Percentiles rank a stretch among this genome's conserved stretches.
These are phyloP conservation scores for Rhododendron griersonianum DNA, from an alignment of 148 eudicot genomes.

Conservation along the genomic window DNA sequence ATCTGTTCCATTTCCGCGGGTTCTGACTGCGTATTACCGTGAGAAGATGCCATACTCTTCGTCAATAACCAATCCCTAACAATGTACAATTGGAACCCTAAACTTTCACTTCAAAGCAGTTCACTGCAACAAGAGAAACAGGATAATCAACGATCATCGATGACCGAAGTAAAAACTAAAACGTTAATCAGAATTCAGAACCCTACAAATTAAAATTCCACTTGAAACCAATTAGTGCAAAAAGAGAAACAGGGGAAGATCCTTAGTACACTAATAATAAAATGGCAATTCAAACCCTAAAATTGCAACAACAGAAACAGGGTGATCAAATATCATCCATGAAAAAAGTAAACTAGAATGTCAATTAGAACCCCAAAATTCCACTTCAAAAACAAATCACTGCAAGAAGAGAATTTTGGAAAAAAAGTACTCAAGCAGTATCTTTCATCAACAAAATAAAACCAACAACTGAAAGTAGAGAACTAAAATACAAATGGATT, in stretches of 20 bases:
- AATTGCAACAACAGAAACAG: neutral
- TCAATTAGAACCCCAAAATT: neutral
- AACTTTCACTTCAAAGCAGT: neutral
- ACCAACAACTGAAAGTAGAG: neutral
- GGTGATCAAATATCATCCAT: neutral
- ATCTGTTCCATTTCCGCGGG: slow-evolving; percentile 86
- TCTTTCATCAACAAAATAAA: neutral
- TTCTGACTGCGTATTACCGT: slow-evolving; percentile 56
- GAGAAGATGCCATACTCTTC: slow-evolving; percentile 55
- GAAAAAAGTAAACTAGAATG: neutral
- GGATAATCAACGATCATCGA: neutral
- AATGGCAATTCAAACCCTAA: neutral
- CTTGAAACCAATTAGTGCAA: neutral
- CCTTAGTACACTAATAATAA: neutral
- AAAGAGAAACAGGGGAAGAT: neutral
- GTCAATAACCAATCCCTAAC: neutral
- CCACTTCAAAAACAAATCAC: neutral
- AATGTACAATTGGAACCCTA: neutral
- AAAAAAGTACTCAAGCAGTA: neutral
- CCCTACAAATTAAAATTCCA: neutral
- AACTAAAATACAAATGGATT: neutral
- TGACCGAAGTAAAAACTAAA: neutral
- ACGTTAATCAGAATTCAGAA: neutral
- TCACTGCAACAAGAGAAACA: neutral
- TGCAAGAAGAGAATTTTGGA: neutral